Evolutionary conservation across 352 stramenopile species (phyloP).

Genomic region (Aphanomyces invadans): DNA sequence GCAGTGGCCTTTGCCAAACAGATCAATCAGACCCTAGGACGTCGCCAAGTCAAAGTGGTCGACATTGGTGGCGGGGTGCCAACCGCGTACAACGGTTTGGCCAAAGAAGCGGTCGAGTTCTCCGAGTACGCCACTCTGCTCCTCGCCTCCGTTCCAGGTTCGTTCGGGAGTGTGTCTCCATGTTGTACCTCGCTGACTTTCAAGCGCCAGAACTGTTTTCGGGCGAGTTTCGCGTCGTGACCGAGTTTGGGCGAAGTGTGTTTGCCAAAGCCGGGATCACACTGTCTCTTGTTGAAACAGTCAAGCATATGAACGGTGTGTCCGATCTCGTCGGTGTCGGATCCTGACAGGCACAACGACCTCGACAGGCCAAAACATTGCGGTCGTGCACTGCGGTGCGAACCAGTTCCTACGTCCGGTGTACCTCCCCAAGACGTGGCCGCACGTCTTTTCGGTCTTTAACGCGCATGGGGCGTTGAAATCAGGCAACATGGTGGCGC

Average conservation of each 20-base stretch:
- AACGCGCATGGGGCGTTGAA: slow-evolving; percentile 42
- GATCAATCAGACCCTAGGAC: slow-evolving; percentile 56
- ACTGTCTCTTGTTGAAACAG: slow-evolving; percentile 80
- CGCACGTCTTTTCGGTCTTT: slow-evolving; percentile 77
- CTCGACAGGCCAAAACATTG: slow-evolving; percentile 50
- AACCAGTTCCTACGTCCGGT: slow-evolving; percentile 86
- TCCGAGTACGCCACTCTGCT: slow-evolving; percentile 69
- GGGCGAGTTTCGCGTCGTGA: slow-evolving; percentile 79
- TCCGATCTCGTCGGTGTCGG: neutral
- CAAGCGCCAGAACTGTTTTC: slow-evolving; percentile 75
- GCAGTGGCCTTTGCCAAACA: slow-evolving; percentile 71
- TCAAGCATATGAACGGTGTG: slow-evolving; percentile 63
- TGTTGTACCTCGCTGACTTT: too few species aligned
- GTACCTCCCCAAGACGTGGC: slow-evolving; percentile 79
- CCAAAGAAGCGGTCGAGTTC: slow-evolving; percentile 66
- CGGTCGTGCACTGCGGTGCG: slow-evolving; percentile 80
- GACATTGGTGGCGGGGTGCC: slow-evolving; percentile 89
- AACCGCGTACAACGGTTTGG: slow-evolving; percentile 75
- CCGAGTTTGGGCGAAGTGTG: slow-evolving; percentile 85
- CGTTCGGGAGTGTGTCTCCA: too few species aligned
- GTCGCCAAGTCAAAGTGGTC: slow-evolving; percentile 63
- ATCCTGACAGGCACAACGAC: too few species aligned
- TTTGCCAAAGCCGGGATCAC: slow-evolving; percentile 85
- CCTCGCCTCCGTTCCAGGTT: slow-evolving; percentile 41
- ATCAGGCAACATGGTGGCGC: slow-evolving; percentile 36